Base-by-base conservation (phyloP, 192 early-diverging fungal genomes). In the Gamsiella multidivaricata region DNA sequence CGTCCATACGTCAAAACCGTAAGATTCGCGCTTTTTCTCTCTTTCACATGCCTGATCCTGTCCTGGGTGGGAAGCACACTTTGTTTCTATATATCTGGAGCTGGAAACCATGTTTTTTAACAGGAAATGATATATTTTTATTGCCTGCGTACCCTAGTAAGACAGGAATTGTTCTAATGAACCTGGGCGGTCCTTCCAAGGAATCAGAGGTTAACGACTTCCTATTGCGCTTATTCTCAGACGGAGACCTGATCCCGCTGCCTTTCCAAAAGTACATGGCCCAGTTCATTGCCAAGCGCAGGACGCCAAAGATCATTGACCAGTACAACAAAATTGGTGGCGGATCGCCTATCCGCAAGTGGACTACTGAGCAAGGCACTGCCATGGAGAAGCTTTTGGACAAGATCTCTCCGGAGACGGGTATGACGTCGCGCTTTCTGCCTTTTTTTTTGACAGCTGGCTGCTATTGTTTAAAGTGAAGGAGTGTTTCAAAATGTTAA, bases 301-400 rank as follows among this genome's bases (percentile, higher is more conserved):
- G 97, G 29, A 91, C 93, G 18, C 90, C 92, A 36, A 88, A 92
- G 83, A 94, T 98, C 78, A 84, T 88, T 58, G 90, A 94, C 22
- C 95, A 98, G 70, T 98, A 98, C 80, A 89, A 83, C 29, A 80
- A 93, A 64, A 98, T 98, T 65, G 97, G 97, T 33, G 97, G 95
- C 17, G 97, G 97, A 28, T 95, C 94, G 11, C 97, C 97, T 42
- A 98, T 98, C 70, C 80, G 89, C 46, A 84, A 84, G 56, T 98
- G 97, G 97, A 97, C 95, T 3, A 85, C 91, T 50, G 74, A 88
- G 59, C 97, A 98, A 78, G 97, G 94, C 9, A 67, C 87, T 37
- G 79, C 87, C 36, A 89, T 98, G 85, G 92, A 88, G 61, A 85
- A 89, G 54, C 54, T 90, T 3, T 81, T 98, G 46, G 93, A 96